These are phyloP conservation scores for Rhizopogon vinicolor DNA, from an alignment of 768 basidiomycete genomes.

Conservation along the genomic window DNA sequence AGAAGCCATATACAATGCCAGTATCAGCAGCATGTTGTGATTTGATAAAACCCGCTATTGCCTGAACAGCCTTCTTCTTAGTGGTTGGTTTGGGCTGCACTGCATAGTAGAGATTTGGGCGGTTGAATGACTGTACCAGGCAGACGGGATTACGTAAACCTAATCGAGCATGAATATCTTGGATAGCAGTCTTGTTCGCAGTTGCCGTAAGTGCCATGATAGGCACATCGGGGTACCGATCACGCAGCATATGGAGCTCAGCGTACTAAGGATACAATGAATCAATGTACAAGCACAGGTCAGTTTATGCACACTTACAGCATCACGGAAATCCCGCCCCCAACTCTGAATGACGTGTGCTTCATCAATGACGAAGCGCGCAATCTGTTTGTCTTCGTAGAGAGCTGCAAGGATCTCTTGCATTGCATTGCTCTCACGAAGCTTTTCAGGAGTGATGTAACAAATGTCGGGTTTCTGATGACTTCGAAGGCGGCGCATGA, in stretches of 20 bases:
- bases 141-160: conserved; percentile 50
- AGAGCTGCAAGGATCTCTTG: conserved; percentile 53
- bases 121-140: conserved; percentile 86
- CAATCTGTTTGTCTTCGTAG: conserved; percentile 53
- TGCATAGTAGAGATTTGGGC: conserved; percentile 83
- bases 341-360: conserved; percentile 93
- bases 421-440: conserved; percentile 58
- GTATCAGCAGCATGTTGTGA: conserved; percentile 50
- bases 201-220: conserved; percentile 98
- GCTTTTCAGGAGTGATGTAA: conserved; percentile 91
- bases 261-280: conserved; percentile 48
- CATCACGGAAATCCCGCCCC: conserved; percentile 91
- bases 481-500: conserved; percentile 39
- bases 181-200: conserved; percentile 71
- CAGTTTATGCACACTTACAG: conserved; percentile 40
- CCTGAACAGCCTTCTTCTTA: conserved; percentile 41
- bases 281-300: not conserved
- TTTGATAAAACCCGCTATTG: conserved; percentile 69
- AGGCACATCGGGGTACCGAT: conserved; percentile 73
- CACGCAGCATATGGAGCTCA: conserved; percentile 60
- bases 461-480: conserved; percentile 58
- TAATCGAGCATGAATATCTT: conserved; percentile 75
- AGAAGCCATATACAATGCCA: conserved; percentile 84
- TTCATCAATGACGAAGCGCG: conserved; percentile 93
- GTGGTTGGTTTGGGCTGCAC: conserved; percentile 46